phyloP scores from a whole-genome alignment of 2,329 filamentous ascomycete genomes.

The Colletotrichum graminicola region DNA sequence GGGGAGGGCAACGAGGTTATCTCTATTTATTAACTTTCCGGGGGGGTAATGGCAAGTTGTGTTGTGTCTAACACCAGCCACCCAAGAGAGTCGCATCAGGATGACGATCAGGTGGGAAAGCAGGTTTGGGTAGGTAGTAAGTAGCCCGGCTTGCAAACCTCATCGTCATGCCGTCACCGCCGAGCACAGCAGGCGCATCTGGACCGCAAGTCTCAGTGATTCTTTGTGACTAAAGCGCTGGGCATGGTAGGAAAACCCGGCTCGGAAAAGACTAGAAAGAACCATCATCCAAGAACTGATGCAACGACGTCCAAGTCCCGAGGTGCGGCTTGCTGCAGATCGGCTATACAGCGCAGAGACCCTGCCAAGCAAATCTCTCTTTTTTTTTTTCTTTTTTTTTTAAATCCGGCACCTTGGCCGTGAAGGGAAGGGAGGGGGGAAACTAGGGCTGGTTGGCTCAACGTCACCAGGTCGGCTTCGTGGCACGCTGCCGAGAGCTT shows the following conservation, averaged over 20 bases:
- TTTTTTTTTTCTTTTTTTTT: no score
- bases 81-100: constrained; percentile 28
- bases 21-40: constrained; percentile 40
- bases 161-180: constrained; percentile 37
- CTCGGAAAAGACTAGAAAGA: background rate
- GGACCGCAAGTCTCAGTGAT: constrained; percentile 8
- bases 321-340: constrained; percentile 15
- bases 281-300: background rate
- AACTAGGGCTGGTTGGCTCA: constrained; percentile 21
- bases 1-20: background rate
- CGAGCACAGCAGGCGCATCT: constrained; percentile 27
- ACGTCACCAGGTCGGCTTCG: constrained; percentile 37
- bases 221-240: constrained; percentile 12
- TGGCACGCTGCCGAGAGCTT: constrained; percentile 26
- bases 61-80: constrained; percentile 1
- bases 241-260: background rate
- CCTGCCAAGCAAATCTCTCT: constrained; percentile 32
- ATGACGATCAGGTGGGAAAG: constrained; percentile 19
- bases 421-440: constrained; percentile 6
- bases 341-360: constrained; percentile 13
- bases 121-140: constrained; percentile 33
- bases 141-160: constrained; percentile 16
- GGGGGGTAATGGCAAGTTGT: background rate
- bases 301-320: constrained; percentile 10
- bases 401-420: constrained; percentile 3